phyloP scores from a whole-genome alignment of 2,329 filamentous ascomycete genomes.

The Verticillium alfalfae region DNA sequence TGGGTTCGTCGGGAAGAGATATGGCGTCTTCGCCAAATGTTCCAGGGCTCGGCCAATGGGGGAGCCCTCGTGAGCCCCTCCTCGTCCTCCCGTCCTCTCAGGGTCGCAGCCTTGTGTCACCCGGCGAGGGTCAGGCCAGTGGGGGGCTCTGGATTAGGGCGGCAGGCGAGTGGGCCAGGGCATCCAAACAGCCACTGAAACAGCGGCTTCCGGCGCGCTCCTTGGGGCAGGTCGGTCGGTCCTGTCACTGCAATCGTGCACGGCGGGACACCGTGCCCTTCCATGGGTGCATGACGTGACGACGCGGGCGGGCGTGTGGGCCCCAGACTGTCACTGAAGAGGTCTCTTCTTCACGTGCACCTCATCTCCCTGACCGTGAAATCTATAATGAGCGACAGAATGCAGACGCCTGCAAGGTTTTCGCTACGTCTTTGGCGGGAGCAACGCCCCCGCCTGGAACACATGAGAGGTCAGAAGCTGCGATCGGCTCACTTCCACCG shows the following conservation, averaged over 20 bases:
- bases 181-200: constrained; percentile 2
- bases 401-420: too few species aligned
- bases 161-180: background rate
- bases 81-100: background rate
- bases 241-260: background rate
- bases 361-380: background rate
- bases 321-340: too few species aligned
- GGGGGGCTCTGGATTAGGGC: background rate
- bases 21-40: background rate
- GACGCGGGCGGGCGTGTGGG: background rate
- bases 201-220: background rate
- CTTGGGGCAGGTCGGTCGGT: too few species aligned
- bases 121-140: background rate
- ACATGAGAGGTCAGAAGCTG: too few species aligned
- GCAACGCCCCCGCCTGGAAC: too few species aligned
- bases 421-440: too few species aligned
- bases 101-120: background rate
- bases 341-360: background rate
- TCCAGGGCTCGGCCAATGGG: background rate
- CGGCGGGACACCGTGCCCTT: background rate
- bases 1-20: background rate
- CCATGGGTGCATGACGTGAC: background rate
- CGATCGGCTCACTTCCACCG: too few species aligned
- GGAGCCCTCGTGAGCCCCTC: background rate
- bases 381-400: background rate